Conservation (phyloP, 805 yeast genomes). For the Lipomyces orientalis region DNA sequence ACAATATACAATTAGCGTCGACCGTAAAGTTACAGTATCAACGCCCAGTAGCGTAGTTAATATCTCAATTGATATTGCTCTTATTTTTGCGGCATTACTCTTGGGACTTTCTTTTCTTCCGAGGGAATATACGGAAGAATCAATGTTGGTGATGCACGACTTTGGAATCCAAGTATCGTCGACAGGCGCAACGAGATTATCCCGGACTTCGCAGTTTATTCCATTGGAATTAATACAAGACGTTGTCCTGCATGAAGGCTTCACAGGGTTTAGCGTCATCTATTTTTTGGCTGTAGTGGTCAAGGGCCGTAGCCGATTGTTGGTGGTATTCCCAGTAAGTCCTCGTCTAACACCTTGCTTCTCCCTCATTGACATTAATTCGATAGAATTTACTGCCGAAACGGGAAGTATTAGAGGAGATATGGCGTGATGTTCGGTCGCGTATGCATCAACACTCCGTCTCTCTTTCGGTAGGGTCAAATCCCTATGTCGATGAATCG, state of each 20-base stretch:
- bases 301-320: constrained; percentile 39
- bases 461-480: background rate
- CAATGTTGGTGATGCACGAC: constrained; percentile 41
- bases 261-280: constrained; percentile 56
- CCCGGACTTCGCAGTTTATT: constrained; percentile 44
- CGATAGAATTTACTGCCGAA: constrained; percentile 24
- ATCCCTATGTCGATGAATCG: background rate
- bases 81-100: constrained; percentile 8
- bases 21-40: background rate
- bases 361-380: background rate
- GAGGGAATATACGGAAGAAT: constrained; percentile 37
- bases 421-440: constrained; percentile 32
- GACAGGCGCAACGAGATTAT: constrained; percentile 50
- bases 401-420: constrained; percentile 25
- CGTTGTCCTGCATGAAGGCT: constrained; percentile 58
- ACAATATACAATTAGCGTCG: constrained; percentile 1
- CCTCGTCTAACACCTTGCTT: background rate
- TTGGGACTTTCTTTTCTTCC: constrained; percentile 7
- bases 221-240: constrained; percentile 55
- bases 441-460: constrained; percentile 26
- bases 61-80: constrained; percentile 4
- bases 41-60: background rate
- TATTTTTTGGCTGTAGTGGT: constrained; percentile 55
- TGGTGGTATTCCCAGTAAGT: constrained; percentile 37
- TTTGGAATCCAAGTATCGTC: constrained; percentile 43